Conservation (phyloP, 371 early-diverging fungal species). For the Mortierella sp. region DNA sequence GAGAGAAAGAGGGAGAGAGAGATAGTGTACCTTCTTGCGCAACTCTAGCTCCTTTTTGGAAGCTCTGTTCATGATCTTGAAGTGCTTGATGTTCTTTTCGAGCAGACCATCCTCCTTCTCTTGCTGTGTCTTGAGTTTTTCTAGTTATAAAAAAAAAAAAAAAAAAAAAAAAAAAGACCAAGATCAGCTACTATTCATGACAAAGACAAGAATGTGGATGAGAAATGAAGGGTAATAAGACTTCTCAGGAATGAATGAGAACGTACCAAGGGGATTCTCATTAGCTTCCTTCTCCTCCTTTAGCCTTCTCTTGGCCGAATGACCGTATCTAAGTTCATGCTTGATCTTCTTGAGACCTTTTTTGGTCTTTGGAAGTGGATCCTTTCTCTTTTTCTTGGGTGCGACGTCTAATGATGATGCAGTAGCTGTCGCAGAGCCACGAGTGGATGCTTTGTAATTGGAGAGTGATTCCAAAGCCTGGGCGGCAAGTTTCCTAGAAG, state of each 20-base stretch:
- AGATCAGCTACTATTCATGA: background rate
- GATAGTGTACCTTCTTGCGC: constrained; percentile 33
- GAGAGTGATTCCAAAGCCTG: constrained; percentile 44
- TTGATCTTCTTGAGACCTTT: constrained; percentile 69
- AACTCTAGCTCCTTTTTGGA: constrained; percentile 50
- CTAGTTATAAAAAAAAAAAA: constrained; percentile 3
- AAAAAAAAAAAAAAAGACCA: background rate
- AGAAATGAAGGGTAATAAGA: background rate
- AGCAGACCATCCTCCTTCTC: constrained; percentile 37
- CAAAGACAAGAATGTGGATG: background rate
- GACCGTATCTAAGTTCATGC: constrained; percentile 67
- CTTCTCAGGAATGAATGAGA: constrained; percentile 1
- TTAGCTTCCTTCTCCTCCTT: constrained; percentile 50
- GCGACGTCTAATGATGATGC: background rate
- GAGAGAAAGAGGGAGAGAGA: background rate
- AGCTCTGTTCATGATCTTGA: constrained; percentile 29
- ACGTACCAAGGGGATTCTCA: constrained; percentile 65
- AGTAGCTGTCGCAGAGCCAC: background rate
- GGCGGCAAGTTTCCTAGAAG: constrained; percentile 50
- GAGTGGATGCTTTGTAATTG: constrained; percentile 9
- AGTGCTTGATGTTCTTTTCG: constrained; percentile 38
- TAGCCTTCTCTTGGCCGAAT: constrained; percentile 54
- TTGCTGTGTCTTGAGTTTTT: constrained; percentile 30
- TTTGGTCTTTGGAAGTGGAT: constrained; percentile 61
- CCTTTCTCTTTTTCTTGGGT: constrained; percentile 17